Percentiles rank a stretch among this genome's conserved stretches.
These are phyloP conservation scores for Hypoxylon sp. DNA, from an alignment of 2,329 filamentous ascomycete species.

Conservation along the genomic window DNA sequence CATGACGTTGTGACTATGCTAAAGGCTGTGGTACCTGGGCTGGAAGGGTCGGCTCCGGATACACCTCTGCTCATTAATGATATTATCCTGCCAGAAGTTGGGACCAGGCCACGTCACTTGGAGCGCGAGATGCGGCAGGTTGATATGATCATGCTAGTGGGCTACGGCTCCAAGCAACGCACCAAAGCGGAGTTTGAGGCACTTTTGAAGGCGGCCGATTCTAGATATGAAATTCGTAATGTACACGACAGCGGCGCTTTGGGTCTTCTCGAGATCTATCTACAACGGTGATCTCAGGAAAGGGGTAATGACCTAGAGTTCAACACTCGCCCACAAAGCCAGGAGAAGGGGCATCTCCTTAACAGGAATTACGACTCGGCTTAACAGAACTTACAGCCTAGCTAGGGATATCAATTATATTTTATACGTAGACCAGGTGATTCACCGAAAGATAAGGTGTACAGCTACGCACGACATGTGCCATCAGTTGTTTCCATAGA, in stretches of 20 bases:
- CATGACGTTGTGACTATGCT: conserved; percentile 37
- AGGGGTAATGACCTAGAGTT: too few relatives aligned
- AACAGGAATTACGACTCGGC: too few relatives aligned
- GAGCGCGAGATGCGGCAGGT: conserved; percentile 52
- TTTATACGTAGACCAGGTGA: too few relatives aligned
- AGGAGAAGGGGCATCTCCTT: too few relatives aligned
- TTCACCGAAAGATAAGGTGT: too few relatives aligned
- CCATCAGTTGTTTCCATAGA: too few relatives aligned
- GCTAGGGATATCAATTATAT: too few relatives aligned
- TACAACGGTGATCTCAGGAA: too few relatives aligned
- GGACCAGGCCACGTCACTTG: conserved; percentile 36
- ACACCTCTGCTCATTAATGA: conserved; percentile 55
- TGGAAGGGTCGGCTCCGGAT: conserved; percentile 43
- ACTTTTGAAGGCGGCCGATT: conserved; percentile 46
- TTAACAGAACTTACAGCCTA: too few relatives aligned
- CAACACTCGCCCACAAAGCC: too few relatives aligned
- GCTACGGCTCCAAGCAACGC: conserved; percentile 49
- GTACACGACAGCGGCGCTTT: neutral
- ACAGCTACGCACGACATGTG: too few relatives aligned
- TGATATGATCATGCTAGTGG: conserved; percentile 54
- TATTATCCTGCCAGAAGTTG: conserved; percentile 50
- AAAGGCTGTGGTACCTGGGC: conserved; percentile 32
- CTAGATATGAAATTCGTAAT: conserved; percentile 35
- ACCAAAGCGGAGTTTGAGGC: conserved; percentile 39
- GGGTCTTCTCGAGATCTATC: too few relatives aligned